phyloP scores from a whole-genome alignment of 495 filamentous ascomycete genomes.

The Apodospora peruviana region DNA sequence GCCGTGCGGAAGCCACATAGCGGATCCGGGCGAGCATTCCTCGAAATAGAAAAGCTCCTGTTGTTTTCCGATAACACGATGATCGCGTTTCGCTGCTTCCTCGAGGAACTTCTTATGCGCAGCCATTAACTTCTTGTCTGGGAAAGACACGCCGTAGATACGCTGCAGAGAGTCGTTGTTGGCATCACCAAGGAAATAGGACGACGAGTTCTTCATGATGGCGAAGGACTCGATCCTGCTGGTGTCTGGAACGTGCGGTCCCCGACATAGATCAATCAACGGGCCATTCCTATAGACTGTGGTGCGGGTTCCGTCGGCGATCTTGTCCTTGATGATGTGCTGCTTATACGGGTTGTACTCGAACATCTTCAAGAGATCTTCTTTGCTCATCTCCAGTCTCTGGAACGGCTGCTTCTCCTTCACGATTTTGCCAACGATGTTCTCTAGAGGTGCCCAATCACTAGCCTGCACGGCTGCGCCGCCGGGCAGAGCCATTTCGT shows the following conservation, averaged over 20 bases:
- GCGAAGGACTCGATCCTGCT: slow-evolving; percentile 88
- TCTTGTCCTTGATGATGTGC: slow-evolving; percentile 90
- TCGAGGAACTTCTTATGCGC: slow-evolving; percentile 90
- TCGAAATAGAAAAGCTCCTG: slow-evolving; percentile 98
- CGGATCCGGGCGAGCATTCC: slow-evolving; percentile 83
- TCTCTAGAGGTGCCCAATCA: slow-evolving; percentile 80
- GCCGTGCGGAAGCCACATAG: slow-evolving; percentile 90
- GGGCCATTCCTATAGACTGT: slow-evolving; percentile 80
- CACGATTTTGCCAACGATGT: slow-evolving; percentile 66
- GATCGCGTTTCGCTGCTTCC: slow-evolving; percentile 93
- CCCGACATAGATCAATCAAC: slow-evolving; percentile 46
- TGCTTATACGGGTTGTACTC: slow-evolving; percentile 79
- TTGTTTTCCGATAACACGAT: slow-evolving; percentile 82
- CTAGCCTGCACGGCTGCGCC: slow-evolving; percentile 62
- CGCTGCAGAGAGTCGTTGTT: slow-evolving; percentile 90
- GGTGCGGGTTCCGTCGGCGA: slow-evolving; percentile 78
- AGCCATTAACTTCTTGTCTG: slow-evolving; percentile 88
- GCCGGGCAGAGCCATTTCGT: slow-evolving; percentile 86
- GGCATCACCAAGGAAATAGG: slow-evolving; percentile 92
- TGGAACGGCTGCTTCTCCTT: slow-evolving; percentile 98
- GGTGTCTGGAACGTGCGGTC: slow-evolving; percentile 87
- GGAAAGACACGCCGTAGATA: slow-evolving; percentile 94
- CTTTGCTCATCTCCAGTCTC: slow-evolving; percentile 79
- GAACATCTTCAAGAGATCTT: slow-evolving; percentile 93
- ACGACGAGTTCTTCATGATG: slow-evolving; percentile 89